Evolutionary conservation across 169 alveolate species (phyloP).

Genomic region (Plasmodium gallinaceum): DNA sequence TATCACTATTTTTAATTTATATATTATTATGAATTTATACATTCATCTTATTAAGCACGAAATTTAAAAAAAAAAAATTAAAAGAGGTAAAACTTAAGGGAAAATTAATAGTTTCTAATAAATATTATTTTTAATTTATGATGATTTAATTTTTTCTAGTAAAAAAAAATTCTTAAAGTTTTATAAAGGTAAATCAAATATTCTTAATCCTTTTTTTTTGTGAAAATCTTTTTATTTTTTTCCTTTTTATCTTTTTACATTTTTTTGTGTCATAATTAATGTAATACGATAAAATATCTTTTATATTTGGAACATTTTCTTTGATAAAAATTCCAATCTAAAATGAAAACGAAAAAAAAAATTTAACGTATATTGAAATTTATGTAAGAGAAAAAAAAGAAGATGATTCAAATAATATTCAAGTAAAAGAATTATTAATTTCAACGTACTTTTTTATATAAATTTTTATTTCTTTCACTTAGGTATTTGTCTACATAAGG

Average conservation of each 20-base stretch:
- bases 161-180: constrained; percentile 7
- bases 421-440: background rate
- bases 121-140: constrained; percentile 1
- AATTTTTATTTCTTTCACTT: constrained; percentile 54
- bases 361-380: background rate
- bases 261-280: constrained; percentile 24
- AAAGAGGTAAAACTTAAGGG: background rate
- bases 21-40: no score
- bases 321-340: constrained; percentile 60
- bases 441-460: constrained; percentile 61
- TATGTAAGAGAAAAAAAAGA: constrained; percentile 13
- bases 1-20: background rate
- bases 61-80: background rate
- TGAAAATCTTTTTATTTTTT: constrained; percentile 30
- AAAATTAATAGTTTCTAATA: no score
- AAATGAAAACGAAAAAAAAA: constrained; percentile 12
- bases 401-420: background rate
- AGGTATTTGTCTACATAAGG: constrained; percentile 68
- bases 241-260: constrained; percentile 33
- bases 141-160: constrained; percentile 19
- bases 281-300: constrained; percentile 58
- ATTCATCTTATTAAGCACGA: no score
- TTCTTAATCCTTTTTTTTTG: constrained; percentile 14
- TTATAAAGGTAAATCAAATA: constrained; percentile 22
- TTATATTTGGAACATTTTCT: constrained; percentile 32